Base-by-base conservation (phyloP, 176 grass and related monocot genomes). In the Avena insularis region DNA sequence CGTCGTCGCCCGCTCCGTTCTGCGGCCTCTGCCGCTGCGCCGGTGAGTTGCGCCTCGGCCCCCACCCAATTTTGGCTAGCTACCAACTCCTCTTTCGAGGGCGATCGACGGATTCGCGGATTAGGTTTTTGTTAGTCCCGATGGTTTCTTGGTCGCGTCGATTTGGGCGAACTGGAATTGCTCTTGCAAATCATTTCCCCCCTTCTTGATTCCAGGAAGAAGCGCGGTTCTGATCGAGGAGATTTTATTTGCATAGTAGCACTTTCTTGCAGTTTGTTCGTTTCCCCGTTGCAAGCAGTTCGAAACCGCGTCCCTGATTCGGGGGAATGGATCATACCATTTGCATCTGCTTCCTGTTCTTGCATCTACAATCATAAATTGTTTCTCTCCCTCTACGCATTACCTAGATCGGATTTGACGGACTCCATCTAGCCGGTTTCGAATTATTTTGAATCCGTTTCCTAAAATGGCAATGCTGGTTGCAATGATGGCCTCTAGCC, bases 21-120 rank as follows among this genome's bases (percentile, higher is more conserved):
- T 95, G 93, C 89, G 77, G 67, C 78, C 57, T 85, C 53, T 95
- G 93, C 87, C 91, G 93, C 71, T 91, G 91, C 81, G 78, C 86
- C 31, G 93, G 93, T 95, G 73, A 87, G 91, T 56, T 14, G 9
- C 46, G 71, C 60, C 54, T 56, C 78, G n/a, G 55, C 58, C 49
- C 81, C 9, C 27, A 12, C 63, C 63, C 64, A 16, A 0, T 3
- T 54, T 54, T 0, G 0, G 27, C 11, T 27, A 1, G 1, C 54
- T 57, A 47, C 0, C 47, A 17, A 47, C 71, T 31, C 48, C 14
- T 77, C 19, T 2, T 61, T 65, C 31, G 33, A 23, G 17, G 29
- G 29, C 23, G 27, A 57, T 51, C 16, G 68, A 16, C 7, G 58
- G 75, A 57, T 57, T 27, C 19, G 36, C 16, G 16, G 58, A 43